Evolutionary conservation across 2,329 filamentous ascomycete species (phyloP).

Genomic region (Lithohypha guttulata): DNA sequence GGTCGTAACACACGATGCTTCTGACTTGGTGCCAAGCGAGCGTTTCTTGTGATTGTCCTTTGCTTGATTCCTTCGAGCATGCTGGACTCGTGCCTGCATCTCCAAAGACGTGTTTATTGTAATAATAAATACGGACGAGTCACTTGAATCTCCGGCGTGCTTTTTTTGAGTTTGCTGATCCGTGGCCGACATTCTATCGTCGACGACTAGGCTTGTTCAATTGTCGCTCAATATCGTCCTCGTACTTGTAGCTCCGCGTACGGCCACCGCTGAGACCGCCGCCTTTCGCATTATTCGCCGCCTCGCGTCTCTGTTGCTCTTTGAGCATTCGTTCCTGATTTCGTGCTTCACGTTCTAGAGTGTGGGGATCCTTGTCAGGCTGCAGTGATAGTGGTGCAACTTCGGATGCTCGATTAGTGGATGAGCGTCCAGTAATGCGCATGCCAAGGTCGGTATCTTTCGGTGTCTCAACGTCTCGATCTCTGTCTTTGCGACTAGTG

Average conservation of each 20-base stretch:
- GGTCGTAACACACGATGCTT: too few species aligned
- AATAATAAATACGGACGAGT: too few species aligned
- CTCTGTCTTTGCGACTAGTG: slow-evolving; percentile 24
- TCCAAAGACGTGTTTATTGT: too few species aligned
- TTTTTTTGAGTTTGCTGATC: neutral
- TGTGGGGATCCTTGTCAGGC: slow-evolving; percentile 47
- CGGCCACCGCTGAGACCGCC: slow-evolving; percentile 22
- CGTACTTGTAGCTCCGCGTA: slow-evolving; percentile 39
- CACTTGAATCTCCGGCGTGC: too few species aligned
- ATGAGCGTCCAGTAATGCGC: slow-evolving; percentile 20
- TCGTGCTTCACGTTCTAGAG: slow-evolving; percentile 62
- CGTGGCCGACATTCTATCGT: neutral
- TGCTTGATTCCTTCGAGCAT: too few species aligned
- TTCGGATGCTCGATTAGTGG: slow-evolving; percentile 15
- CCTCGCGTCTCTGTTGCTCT: slow-evolving; percentile 56
- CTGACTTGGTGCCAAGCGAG: too few species aligned
- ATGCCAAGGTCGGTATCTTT: slow-evolving; percentile 14
- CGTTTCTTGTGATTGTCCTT: too few species aligned
- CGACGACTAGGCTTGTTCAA: slow-evolving; percentile 20
- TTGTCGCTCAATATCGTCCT: slow-evolving; percentile 34
- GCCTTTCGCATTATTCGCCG: slow-evolving; percentile 32
- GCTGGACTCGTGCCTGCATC: too few species aligned
- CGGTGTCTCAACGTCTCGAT: slow-evolving; percentile 11
- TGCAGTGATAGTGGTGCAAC: slow-evolving; percentile 7
- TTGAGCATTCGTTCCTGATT: slow-evolving; percentile 51